Base-by-base conservation (phyloP, 2,329 filamentous ascomycete genomes). In the Phyllosticta citrichinensis region DNA sequence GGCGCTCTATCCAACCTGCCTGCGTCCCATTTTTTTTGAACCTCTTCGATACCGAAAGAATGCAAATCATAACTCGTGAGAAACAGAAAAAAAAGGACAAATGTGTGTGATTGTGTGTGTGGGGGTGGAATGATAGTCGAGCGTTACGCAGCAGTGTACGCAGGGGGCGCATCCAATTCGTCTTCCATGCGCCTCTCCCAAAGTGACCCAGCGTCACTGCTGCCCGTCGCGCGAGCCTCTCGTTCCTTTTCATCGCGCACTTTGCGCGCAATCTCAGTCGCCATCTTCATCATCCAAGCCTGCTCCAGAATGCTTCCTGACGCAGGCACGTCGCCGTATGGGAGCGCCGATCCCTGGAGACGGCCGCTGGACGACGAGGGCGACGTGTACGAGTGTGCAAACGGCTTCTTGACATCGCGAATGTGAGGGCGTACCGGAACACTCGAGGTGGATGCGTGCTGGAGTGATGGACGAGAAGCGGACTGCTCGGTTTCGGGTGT, bases 231-330 rank as follows among this genome's bases (percentile, higher is more conserved):
- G 9, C 60, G 58, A 62, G 30, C 55, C 24, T 70, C 66, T 51
- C 69, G 68, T 6, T 72, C 75, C 75, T 96, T 94, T 75, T 96
- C 89, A 66, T 96, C 89, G 66, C 93, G 89, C 65, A 96, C 91
- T 61, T 90, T 87, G 57, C 86, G 81, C 40, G 91, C 91, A 68
- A 97, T 93, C 74, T 97, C 94, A 65, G 87, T 87, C 5, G 93
- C 92, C 84, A 99, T 94, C 78, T 96, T 94, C 77, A 87, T 85
- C 75, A 94, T 88, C 88, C 89, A 94, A 2, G 89, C 89, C 72
- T 91, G 87, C 71, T 91, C 88, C 25, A 90, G 77, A 56, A 91
- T 89, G 19, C 79, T 79, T 14, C 79, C 76, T 17, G 69, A 69
- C 47, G 66, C 62, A 10, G 66, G 64, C 14, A 55, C 35, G 51